Conservation (phyloP, 257 asterid genomes). For the Buddleja alternifolia region DNA sequence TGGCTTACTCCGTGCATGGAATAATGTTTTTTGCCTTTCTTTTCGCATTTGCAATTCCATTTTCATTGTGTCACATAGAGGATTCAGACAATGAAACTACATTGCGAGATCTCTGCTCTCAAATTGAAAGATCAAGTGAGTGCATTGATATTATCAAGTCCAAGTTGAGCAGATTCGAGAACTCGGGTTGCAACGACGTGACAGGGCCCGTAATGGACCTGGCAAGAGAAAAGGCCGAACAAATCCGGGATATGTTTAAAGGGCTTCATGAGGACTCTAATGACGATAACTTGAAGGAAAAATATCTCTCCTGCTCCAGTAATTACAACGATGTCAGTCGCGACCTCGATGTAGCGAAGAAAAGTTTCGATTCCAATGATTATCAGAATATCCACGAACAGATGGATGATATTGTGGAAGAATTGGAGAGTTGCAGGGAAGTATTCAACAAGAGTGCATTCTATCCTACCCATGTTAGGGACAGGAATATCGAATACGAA, state of each 20-base stretch:
- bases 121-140: too few species aligned
- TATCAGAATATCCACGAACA: background rate
- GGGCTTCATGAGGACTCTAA: too few species aligned
- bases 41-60: conserved; percentile 3
- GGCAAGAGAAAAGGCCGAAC: too few species aligned
- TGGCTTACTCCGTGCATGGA: background rate
- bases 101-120: too few species aligned
- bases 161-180: too few species aligned
- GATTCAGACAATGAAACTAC: conserved; percentile 17
- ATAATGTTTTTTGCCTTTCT: conserved; percentile 17
- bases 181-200: too few species aligned
- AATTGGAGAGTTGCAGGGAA: conserved; percentile 27
- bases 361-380: background rate
- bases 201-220: too few species aligned
- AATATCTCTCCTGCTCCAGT: conserved; percentile 32
- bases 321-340: conserved; percentile 33
- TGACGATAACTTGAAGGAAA: too few species aligned
- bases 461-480: conserved; percentile 31
- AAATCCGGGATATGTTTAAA: too few species aligned
- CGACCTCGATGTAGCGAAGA: conserved; percentile 22
- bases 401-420: conserved; percentile 26
- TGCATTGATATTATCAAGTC: too few species aligned
- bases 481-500: conserved; percentile 31
- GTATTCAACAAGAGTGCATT: conserved; percentile 1
- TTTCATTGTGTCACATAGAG: conserved; percentile 1